Evolutionary conservation across 257 asterid species (phyloP).

Genomic region (Rhazya stricta): DNA sequence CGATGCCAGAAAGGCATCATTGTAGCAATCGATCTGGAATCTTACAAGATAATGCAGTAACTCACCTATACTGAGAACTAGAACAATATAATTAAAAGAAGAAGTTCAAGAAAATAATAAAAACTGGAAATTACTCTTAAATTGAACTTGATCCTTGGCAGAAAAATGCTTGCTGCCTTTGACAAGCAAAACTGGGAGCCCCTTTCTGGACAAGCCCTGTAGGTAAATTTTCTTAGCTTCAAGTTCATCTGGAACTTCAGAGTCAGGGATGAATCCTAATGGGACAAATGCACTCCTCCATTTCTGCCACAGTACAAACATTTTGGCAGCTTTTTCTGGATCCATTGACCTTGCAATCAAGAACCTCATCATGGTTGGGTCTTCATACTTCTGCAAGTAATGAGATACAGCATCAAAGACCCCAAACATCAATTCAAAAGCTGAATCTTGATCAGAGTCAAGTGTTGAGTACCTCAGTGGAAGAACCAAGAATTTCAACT

Average conservation of each 20-base stretch:
- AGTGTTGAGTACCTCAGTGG: constrained; percentile 41
- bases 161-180: constrained; percentile 48
- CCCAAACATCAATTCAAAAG: neutral
- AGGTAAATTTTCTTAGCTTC: constrained; percentile 42
- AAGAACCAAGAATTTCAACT: constrained; percentile 55
- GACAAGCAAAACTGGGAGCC: constrained; percentile 45
- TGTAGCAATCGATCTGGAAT: too few species aligned
- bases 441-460: neutral
- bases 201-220: constrained; percentile 52
- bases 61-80: neutral
- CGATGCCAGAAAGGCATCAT: neutral
- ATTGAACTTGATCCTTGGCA: constrained; percentile 73
- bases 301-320: constrained; percentile 73
- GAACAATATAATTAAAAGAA: neutral
- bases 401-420: neutral
- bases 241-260: constrained; percentile 57
- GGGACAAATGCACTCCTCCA: constrained; percentile 83
- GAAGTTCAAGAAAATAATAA: neutral
- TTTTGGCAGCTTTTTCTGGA: constrained; percentile 65
- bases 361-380: constrained; percentile 62
- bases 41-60: too few species aligned
- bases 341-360: constrained; percentile 90
- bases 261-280: constrained; percentile 42
- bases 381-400: constrained; percentile 43
- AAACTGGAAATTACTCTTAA: constrained; percentile 50